These are phyloP conservation scores for Phoma sp. DNA, from an alignment of 2,329 filamentous ascomycete genomes.

Conservation along the genomic window DNA sequence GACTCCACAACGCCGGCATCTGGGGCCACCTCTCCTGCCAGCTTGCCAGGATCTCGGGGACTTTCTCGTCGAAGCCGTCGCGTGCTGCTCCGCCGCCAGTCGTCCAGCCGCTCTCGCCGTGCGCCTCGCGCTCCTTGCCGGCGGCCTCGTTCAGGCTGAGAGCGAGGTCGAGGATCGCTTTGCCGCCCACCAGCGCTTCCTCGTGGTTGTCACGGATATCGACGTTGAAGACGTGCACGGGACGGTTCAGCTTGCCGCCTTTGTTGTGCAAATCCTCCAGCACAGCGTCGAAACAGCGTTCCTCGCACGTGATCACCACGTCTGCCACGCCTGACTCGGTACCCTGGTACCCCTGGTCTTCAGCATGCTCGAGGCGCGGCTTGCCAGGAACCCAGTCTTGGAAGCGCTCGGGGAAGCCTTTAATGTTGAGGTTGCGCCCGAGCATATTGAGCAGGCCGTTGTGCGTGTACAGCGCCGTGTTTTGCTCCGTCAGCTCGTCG, in stretches of 20 bases:
- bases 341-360: conserved; percentile 77
- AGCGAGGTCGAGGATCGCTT: conserved; percentile 90
- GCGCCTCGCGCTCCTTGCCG: conserved; percentile 72
- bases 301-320: conserved; percentile 95
- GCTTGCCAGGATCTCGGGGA: conserved; percentile 86
- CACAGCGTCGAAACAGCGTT: conserved; percentile 97
- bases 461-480: conserved; percentile 82
- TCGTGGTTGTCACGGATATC: conserved; percentile 99
- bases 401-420: conserved; percentile 96
- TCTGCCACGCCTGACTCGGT: conserved; percentile 91
- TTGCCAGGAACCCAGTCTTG: conserved; percentile 94
- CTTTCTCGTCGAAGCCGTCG: conserved; percentile 85
- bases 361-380: conserved; percentile 74
- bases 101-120: conserved; percentile 72
- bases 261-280: conserved; percentile 89
- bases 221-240: conserved; percentile 97
- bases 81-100: conserved; percentile 64
- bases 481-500: conserved; percentile 85
- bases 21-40: conserved; percentile 98
- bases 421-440: conserved; percentile 86
- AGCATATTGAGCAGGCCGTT: conserved; percentile 98
- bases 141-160: conserved; percentile 83
- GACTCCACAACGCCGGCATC: conserved; percentile 88
- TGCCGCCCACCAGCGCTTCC: conserved; percentile 87
- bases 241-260: conserved; percentile 84